Conservation (phyloP, 1,284 basidiomycete species). For the Trichosporon asahii region DNA sequence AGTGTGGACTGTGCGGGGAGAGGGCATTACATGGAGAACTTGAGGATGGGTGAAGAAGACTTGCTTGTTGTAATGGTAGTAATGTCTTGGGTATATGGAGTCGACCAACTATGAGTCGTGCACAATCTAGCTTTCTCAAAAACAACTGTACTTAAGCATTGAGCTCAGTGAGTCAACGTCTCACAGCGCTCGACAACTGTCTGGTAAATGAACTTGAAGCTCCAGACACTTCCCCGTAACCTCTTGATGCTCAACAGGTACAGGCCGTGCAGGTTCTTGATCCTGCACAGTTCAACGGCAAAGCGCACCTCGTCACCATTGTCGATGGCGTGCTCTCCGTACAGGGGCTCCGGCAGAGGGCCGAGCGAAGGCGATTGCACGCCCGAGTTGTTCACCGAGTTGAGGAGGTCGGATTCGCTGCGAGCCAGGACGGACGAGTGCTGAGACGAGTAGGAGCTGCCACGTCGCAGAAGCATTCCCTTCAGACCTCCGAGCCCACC, state of each 20-base stretch:
- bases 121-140: neutral
- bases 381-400: constrained; percentile 45
- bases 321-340: constrained; percentile 72
- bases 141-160: neutral
- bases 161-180: constrained; percentile 39
- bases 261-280: constrained; percentile 80
- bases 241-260: constrained; percentile 85
- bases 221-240: constrained; percentile 85
- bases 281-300: constrained; percentile 80
- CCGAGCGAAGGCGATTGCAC: constrained; percentile 25
- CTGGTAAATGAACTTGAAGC: constrained; percentile 92
- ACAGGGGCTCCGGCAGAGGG: constrained; percentile 59
- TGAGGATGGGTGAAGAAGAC: neutral
- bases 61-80: constrained; percentile 8
- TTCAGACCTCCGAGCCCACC: constrained; percentile 68
- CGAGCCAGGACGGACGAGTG: constrained; percentile 34
- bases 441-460: constrained; percentile 72
- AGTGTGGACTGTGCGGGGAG: neutral
- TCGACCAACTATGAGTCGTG: neutral
- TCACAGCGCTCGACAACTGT: constrained; percentile 65
- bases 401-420: constrained; percentile 44
- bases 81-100: neutral
- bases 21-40: constrained; percentile 3
- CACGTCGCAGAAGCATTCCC: constrained; percentile 77
- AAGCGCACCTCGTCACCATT: constrained; percentile 90